Base-by-base conservation (phyloP, 768 basidiomycete genomes). In the Trametes punicea region DNA sequence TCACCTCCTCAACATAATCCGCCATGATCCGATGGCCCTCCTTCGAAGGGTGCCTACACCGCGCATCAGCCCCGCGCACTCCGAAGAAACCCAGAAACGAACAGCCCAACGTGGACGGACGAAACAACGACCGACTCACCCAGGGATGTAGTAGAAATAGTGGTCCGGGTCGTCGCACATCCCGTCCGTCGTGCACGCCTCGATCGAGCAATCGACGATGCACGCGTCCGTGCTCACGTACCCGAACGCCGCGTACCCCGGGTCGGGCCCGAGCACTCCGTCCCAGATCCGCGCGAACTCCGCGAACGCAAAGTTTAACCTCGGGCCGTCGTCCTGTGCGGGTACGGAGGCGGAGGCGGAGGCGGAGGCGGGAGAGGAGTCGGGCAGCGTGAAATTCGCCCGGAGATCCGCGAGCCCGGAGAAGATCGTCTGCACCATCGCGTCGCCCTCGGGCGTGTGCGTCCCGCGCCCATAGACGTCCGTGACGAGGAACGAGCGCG, bases 11-110 rank as follows among this genome's bases (percentile, higher is more conserved):
- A 0, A 79, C 79, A 33, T 74, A 81, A 56, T 80, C 79, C 5
- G 78, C 80, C 80, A 82, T 81, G 48, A 82, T 77, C 39, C 74
- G 71, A 61, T 75, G 69, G 0, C 77, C 80, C 62, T 75, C 74
- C 41, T 73, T 76, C 16, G 78, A 78, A 3, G 80, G 82, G 57
- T 82, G 79, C 5, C 80, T 80, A 55, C 23, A 41, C 27, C 3
- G 5, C 41, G 2, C 20, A 4, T 31, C 30, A 29, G 23, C 31
- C 6, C 18, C 21, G n/a, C 34, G 34, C 34, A 13, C 33, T 9
- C 1, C 21, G 6, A 10, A 47, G 30, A 4, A 10, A 9, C 18
- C n/a, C 51, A 41, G 4, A 40, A 40, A 2, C 33, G 31, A 9
- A 53, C 29, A 15, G 9, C 46, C 42, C 20, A 20, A 16, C 4